Evolutionary conservation across 2,329 filamentous ascomycete species (phyloP).

Genomic region (Aspergillus aculeatinus): DNA sequence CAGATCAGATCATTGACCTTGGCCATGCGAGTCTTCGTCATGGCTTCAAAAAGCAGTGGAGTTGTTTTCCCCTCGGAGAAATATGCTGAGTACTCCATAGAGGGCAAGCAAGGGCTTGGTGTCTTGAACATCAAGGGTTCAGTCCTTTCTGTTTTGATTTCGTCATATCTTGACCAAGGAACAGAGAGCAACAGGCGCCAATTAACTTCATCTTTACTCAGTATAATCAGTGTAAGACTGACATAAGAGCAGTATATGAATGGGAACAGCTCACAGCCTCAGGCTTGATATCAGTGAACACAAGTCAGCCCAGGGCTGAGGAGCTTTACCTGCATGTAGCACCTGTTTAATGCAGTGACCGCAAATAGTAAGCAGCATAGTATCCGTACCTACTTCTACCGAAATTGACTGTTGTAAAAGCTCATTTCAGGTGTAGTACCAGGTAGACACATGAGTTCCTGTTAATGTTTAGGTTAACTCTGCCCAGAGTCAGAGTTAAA

Average conservation of each 20-base stretch:
- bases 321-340: neutral
- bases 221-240: neutral
- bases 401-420: too few species aligned
- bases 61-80: neutral
- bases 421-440: too few species aligned
- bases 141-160: neutral
- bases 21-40: too few species aligned
- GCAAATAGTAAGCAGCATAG: neutral
- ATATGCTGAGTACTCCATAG: neutral
- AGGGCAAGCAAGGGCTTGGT: neutral
- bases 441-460: too few species aligned
- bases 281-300: too few species aligned
- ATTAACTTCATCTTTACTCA: neutral
- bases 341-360: neutral
- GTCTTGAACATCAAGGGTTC: neutral
- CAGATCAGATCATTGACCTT: too few species aligned
- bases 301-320: too few species aligned
- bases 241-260: too few species aligned
- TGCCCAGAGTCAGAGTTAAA: too few species aligned
- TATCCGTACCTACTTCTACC: neutral
- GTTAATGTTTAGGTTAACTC: too few species aligned
- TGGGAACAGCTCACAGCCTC: neutral
- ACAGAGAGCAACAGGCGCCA: neutral
- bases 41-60: neutral
- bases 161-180: neutral